Conservation (phyloP, 2,329 filamentous ascomycete species). For the Fusarium piperis region DNA sequence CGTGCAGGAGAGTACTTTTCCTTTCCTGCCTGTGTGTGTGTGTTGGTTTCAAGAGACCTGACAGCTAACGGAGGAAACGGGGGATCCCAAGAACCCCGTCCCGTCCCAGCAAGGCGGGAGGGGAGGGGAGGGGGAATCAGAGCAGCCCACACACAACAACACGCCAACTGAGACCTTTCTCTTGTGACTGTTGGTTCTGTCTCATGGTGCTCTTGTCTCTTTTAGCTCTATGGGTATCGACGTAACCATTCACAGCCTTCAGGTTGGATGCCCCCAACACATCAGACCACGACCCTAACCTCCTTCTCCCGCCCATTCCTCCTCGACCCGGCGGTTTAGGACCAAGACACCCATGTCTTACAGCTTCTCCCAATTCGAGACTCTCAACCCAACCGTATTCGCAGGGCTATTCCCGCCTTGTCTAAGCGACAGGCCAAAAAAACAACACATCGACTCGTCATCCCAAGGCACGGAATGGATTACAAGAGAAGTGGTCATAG, state of each 20-base stretch:
- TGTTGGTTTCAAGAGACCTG: not conserved
- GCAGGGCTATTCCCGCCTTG: not conserved
- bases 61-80: not conserved
- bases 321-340: not conserved
- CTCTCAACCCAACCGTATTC: not conserved
- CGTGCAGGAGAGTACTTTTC: not conserved
- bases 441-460: not conserved
- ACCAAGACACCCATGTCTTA: not conserved
- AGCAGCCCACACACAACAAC: not conserved
- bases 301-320: not conserved
- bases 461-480: not conserved
- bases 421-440: not conserved
- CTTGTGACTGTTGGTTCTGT: not conserved
- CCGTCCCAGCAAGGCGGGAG: not conserved
- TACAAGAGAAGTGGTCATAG: not conserved
- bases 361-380: not conserved
- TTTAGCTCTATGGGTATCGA: not conserved
- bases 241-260: not conserved
- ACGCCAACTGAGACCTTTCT: not conserved
- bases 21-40: not conserved
- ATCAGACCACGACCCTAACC: not conserved
- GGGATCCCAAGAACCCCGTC: not conserved
- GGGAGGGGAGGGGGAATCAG: not conserved
- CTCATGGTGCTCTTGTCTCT: not conserved
- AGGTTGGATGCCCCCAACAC: not conserved